Conservation (phyloP, 176 grass and related monocot species). For the Elaeis guineensis region DNA sequence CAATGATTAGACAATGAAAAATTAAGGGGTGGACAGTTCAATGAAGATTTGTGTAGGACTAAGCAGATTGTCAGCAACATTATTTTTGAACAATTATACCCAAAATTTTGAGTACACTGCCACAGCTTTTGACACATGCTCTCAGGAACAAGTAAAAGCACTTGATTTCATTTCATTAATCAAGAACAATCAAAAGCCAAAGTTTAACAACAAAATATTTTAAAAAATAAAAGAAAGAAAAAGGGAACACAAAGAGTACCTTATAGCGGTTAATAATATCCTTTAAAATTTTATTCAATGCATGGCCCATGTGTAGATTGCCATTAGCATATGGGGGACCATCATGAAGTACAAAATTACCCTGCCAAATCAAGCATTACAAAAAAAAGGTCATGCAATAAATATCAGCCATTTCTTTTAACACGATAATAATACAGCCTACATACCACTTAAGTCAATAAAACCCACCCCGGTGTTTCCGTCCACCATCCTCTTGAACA, state of each 20-base stretch:
- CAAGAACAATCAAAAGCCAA: too few relatives aligned
- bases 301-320: slow-evolving; percentile 93
- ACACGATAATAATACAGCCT: too few relatives aligned
- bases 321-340: slow-evolving; percentile 97
- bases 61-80: too few relatives aligned
- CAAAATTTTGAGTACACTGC: too few relatives aligned
- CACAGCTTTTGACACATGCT: too few relatives aligned
- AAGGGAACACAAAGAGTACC: slow-evolving; percentile 23
- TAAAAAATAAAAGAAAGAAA: slow-evolving; percentile 13
- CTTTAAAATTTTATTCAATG: slow-evolving; percentile 92
- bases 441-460: slow-evolving; percentile 1
- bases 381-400: not conserved
- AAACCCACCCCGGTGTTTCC: slow-evolving; percentile 78
- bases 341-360: slow-evolving; percentile 83
- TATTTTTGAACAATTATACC: too few relatives aligned
- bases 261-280: slow-evolving; percentile 99
- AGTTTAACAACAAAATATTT: too few relatives aligned
- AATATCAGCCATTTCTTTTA: slow-evolving; percentile 3
- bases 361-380: slow-evolving; percentile 34
- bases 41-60: too few relatives aligned
- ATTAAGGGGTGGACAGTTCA: too few relatives aligned
- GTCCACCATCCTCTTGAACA: slow-evolving; percentile 78
- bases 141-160: too few relatives aligned
- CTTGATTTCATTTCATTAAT: too few relatives aligned
- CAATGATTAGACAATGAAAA: too few relatives aligned